phyloP scores from a whole-genome alignment of 345 rosid genomes.

The Hibiscus mutabilis region DNA sequence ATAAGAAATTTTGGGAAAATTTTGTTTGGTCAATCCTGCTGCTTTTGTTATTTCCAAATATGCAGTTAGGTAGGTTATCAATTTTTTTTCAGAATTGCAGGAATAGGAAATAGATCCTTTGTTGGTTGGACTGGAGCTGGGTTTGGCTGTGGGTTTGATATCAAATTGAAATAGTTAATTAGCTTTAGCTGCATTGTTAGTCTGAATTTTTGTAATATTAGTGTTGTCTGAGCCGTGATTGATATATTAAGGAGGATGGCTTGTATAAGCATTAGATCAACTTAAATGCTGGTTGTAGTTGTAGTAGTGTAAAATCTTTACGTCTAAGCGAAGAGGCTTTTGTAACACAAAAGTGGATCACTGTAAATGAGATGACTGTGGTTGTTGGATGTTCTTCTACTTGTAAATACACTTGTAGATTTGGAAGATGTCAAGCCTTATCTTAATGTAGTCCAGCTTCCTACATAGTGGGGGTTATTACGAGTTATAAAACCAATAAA shows the following conservation, averaged over 20 bases:
- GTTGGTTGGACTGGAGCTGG: neutral
- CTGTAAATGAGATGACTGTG: neutral
- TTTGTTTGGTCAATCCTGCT: neutral
- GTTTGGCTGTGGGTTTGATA: neutral
- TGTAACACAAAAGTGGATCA: neutral
- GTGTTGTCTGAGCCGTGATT: neutral
- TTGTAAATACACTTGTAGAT: neutral
- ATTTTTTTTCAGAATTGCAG: no score
- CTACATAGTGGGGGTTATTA: no score
- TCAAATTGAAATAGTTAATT: neutral
- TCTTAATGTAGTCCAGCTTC: neutral
- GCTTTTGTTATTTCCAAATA: no score
- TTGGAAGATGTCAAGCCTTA: neutral
- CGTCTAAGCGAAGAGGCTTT: neutral
- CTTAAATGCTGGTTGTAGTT: neutral
- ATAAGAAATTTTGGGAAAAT: neutral
- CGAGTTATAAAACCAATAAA: no score
- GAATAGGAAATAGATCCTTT: neutral
- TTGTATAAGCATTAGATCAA: neutral
- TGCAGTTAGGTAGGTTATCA: no score
- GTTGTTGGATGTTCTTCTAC: neutral
- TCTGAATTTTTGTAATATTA: neutral
- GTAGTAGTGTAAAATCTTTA: neutral
- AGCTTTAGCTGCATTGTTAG: neutral
- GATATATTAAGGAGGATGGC: neutral